phyloP scores from a whole-genome alignment of 2,329 filamentous ascomycete genomes.

The Clonostachys sp. region DNA sequence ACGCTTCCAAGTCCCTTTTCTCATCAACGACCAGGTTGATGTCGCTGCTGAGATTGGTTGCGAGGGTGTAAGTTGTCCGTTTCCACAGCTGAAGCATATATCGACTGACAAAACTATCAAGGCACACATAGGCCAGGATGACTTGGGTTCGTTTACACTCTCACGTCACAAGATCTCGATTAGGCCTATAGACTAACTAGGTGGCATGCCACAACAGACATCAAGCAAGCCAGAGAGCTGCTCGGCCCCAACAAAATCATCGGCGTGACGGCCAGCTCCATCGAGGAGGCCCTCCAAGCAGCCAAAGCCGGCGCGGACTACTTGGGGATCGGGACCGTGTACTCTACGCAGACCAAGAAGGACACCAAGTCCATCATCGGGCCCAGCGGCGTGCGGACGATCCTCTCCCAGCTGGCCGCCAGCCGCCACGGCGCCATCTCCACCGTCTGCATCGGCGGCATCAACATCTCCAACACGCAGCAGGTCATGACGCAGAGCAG shows the following conservation, averaged over 20 bases:
- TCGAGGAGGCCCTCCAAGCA: conserved; percentile 68
- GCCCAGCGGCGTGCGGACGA: conserved; percentile 47
- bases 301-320: conserved; percentile 80
- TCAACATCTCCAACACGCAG: conserved; percentile 73
- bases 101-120: too few species aligned
- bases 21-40: conserved; percentile 92
- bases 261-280: conserved; percentile 76
- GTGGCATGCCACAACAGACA: conserved; percentile 8
- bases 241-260: conserved; percentile 78
- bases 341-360: conserved; percentile 82
- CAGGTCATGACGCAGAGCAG: conserved; percentile 68
- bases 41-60: conserved; percentile 81
- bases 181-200: not conserved
- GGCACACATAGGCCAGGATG: conserved; percentile 84
- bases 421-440: conserved; percentile 39
- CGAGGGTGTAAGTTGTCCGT: conserved; percentile 61
- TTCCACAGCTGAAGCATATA: too few species aligned
- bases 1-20: conserved; percentile 66
- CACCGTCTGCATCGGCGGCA: conserved; percentile 83
- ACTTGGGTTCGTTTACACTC: conserved; percentile 57
- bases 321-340: conserved; percentile 86
- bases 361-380: conserved; percentile 70
- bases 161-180: not conserved
- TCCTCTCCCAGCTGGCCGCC: conserved; percentile 50
- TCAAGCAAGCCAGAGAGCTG: conserved; percentile 57